Percentiles rank a stretch among this genome's conserved stretches.
phyloP scores from a whole-genome alignment of 2,329 filamentous ascomycete genomes.

The Leptographium lundbergii region DNA sequence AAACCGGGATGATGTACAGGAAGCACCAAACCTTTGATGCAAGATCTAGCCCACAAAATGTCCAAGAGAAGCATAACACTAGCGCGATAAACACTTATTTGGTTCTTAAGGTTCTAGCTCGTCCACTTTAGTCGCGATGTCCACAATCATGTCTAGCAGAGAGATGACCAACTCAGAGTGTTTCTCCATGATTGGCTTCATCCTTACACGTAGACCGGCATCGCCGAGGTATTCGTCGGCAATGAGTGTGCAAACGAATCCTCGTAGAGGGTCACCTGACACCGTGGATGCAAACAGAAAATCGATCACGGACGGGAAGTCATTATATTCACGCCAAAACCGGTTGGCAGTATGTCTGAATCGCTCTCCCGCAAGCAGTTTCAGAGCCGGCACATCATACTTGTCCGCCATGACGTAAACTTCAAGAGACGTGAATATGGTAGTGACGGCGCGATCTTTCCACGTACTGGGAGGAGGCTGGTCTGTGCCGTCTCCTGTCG shows the following conservation, averaged over 20 bases:
- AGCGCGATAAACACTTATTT: too few species aligned
- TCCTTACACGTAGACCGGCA: neutral
- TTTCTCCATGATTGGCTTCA: neutral
- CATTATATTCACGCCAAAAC: neutral
- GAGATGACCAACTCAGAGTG: neutral
- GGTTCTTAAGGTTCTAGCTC: too few species aligned
- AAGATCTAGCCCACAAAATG: too few species aligned
- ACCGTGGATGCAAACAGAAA: neutral
- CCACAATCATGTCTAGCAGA: neutral
- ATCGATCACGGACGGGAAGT: neutral
- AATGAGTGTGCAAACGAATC: neutral
- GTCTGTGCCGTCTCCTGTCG: neutral
- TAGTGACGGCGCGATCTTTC: neutral
- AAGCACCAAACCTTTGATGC: too few species aligned
- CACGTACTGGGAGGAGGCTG: too few species aligned
- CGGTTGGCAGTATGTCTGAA: neutral
- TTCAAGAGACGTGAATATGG: neutral
- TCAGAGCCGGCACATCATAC: neutral
- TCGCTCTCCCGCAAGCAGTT: neutral
- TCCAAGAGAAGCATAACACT: too few species aligned
- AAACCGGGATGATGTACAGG: too few species aligned
- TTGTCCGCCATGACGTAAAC: neutral
- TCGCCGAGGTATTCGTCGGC: neutral
- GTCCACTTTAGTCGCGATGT: too few species aligned
- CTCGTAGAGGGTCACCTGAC: neutral